Conservation (phyloP, 1,139 yeast genomes). For the Scheffersomyces parashehatae region DNA sequence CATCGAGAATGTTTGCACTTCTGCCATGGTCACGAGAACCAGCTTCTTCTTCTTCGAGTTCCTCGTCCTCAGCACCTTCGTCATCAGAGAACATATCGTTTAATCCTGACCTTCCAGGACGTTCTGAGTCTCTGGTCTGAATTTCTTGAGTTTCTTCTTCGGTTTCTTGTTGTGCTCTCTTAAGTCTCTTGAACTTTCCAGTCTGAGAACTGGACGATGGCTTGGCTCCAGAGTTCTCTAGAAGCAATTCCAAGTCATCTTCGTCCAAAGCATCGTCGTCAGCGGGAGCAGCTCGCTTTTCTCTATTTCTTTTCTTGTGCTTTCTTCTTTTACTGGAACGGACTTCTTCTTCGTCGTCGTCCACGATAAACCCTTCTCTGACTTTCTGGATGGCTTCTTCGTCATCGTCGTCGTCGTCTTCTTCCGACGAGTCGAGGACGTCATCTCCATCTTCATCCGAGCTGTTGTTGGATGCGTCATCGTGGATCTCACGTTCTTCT, state of each 20-base stretch:
- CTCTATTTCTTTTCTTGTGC: constrained; percentile 44
- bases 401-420: constrained; percentile 73
- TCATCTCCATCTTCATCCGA: constrained; percentile 44
- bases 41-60: constrained; percentile 31
- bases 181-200: constrained; percentile 74
- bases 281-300: constrained; percentile 27
- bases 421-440: constrained; percentile 69
- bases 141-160: constrained; percentile 23
- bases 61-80: constrained; percentile 53
- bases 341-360: constrained; percentile 67
- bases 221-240: constrained; percentile 84
- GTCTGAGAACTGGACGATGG: constrained; percentile 31
- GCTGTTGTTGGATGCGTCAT: constrained; percentile 27
- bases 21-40: constrained; percentile 31
- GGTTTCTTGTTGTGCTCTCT: constrained; percentile 56
- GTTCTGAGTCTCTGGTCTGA: constrained; percentile 11
- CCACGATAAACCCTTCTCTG: constrained; percentile 92
- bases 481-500: constrained; percentile 40
- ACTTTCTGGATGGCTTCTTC: constrained; percentile 75
- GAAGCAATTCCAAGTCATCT: constrained; percentile 87
- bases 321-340: constrained; percentile 27
- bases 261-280: constrained; percentile 81
- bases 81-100: constrained; percentile 87
- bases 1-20: constrained; percentile 54
- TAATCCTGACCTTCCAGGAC: constrained; percentile 40